Evolutionary conservation across 306 rosid genomes (phyloP), one percentile per base, ranked within the genome.

Genomic region (Vicia faba): DNA sequence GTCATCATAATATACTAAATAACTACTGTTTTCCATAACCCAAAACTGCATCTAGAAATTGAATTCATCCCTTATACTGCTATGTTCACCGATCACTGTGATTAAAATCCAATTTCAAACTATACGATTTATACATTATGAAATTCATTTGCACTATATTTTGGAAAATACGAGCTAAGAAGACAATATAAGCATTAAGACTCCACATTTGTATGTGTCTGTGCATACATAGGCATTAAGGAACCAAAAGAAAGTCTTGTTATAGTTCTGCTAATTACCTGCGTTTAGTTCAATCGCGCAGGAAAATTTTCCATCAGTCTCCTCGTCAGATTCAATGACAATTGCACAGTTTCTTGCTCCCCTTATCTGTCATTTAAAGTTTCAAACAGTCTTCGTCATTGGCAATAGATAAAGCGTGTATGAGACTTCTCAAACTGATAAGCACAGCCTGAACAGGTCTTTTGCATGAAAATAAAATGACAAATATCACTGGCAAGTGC

Each of bases 261-360:
- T 71, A 61, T 75, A 67, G 70, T 53, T 79, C 50, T 46, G 69
- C 64, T 36, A 73, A 71, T 63, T 75, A 92, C 98, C 97, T 86
- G 87, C 38, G 38, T 73, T 76, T 65, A 79, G 86, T 49, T 76
- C 82, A 55, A 78, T 28, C 85, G 89, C 75, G 84, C 86, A 95
- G 77, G 90, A 83, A 77, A 90, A 85, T 61, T 77, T 86, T 79
- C 65, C 81, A 48, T 82, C 87, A 5, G 71, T 66, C 73, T 95
- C 99, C 81, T 90, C 99, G 61, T 95, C 99, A 2, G 97, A 88
- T 58, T 88, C 97, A 46, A 90, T 84, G 75, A 86, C 65, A 67
- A 95, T 68, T 82, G 81, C 76, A 58, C 71, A 55, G 79, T 80
- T 84, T 74, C 78, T 79, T 79, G 77, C 91, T 82, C 81, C 88